A percentile compares a stretch with the other conserved stretches of the same genome.
Evolutionary conservation across 1,284 basidiomycete genomes (phyloP).

Genomic region (Fomitiporia mediterranea): DNA sequence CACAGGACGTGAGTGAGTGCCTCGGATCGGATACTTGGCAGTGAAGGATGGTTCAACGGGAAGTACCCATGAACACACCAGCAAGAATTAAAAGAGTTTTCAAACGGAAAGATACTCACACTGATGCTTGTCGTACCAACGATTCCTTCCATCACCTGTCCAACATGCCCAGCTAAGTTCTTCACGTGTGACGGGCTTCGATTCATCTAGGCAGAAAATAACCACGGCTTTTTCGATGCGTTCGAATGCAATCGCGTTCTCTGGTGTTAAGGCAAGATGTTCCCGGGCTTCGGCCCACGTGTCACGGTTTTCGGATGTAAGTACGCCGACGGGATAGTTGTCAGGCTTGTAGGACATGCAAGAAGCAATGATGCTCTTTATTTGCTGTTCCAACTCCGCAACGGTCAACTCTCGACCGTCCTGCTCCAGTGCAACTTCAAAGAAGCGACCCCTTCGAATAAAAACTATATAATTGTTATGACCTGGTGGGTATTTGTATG

Average conservation of each 20-base stretch:
- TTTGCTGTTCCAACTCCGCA: conserved; percentile 79
- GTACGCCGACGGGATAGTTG: conserved; percentile 69
- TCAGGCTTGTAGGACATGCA: conserved; percentile 53
- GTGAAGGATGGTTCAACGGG: background rate
- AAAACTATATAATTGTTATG: conserved; percentile 88
- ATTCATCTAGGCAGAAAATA: conserved; percentile 83
- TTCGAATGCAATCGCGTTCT: conserved; percentile 67
- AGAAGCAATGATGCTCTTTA: conserved; percentile 69
- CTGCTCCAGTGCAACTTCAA: conserved; percentile 67
- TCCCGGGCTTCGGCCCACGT: conserved; percentile 77
- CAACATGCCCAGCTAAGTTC: conserved; percentile 82
- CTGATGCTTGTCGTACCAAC: conserved; percentile 98
- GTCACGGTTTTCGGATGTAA: conserved; percentile 90
- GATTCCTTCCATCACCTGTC: conserved; percentile 89
- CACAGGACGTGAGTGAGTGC: no score
- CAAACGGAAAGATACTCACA: conserved; percentile 42
- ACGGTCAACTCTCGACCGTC: conserved; percentile 65
- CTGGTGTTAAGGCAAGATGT: conserved; percentile 59
- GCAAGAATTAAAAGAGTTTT: background rate
- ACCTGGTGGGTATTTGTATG: conserved; percentile 74
- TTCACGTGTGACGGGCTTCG: conserved; percentile 74
- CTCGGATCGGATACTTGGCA: no score
- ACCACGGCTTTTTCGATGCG: conserved; percentile 90
- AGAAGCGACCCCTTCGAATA: conserved; percentile 89
- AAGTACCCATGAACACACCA: background rate